phyloP scores from a whole-genome alignment of 2,329 filamentous ascomycete species.

The Fusarium sp. region DNA sequence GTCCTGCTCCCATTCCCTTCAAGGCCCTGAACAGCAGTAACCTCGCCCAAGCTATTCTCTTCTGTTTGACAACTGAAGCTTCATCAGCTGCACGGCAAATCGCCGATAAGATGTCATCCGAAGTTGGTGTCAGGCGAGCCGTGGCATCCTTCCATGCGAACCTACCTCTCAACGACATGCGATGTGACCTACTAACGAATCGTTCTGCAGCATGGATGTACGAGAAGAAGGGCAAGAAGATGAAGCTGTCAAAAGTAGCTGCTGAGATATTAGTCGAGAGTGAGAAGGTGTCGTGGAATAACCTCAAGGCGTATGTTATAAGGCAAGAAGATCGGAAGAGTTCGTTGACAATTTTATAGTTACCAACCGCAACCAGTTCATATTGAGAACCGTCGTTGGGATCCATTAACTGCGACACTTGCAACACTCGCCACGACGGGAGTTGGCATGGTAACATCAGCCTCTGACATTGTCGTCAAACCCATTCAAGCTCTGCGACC shows the following conservation, averaged over 20 bases:
- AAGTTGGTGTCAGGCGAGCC: slow-evolving; percentile 25
- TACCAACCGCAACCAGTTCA: not conserved
- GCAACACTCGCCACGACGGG: too few species aligned
- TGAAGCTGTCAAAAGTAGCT: slow-evolving; percentile 26
- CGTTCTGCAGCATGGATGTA: slow-evolving; percentile 11
- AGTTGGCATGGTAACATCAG: not conserved
- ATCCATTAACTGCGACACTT: not conserved
- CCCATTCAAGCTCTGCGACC: slow-evolving; percentile 1
- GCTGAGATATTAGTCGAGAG: slow-evolving; percentile 14
- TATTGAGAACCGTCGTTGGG: slow-evolving; percentile 30
- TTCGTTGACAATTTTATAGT: not conserved
- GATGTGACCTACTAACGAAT: slow-evolving; percentile 20
- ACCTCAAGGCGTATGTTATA: not conserved
- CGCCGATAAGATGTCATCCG: slow-evolving; percentile 20
- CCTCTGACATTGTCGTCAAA: slow-evolving; percentile 17
- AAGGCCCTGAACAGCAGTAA: slow-evolving; percentile 14
- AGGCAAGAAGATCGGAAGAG: too few species aligned
- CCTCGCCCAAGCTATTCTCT: slow-evolving; percentile 11
- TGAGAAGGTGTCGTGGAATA: slow-evolving; percentile 19
- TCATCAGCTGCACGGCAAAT: slow-evolving; percentile 5
- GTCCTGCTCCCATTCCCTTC: slow-evolving; percentile 21
- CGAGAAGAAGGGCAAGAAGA: not conserved
- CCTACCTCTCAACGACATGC: slow-evolving; percentile 26
- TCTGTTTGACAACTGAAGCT: slow-evolving; percentile 17
- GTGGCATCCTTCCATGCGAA: slow-evolving; percentile 36